A percentile compares a stretch with the other conserved stretches of the same genome.
Evolutionary conservation across 2,329 filamentous ascomycete genomes (phyloP).

Genomic region (Leptoxyphium fumago): DNA sequence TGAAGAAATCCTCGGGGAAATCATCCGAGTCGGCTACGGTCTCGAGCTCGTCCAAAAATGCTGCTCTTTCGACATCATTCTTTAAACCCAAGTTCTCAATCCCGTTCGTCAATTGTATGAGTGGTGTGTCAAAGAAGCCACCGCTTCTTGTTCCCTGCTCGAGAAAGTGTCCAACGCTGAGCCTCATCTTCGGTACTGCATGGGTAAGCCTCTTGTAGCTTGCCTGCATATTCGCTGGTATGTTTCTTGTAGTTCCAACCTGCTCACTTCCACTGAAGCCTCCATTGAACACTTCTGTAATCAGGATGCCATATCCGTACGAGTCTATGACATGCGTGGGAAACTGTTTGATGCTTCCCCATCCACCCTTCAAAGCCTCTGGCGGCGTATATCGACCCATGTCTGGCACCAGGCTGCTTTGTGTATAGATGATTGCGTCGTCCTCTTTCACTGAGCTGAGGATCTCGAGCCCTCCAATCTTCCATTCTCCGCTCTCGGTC

Average conservation of each 20-base stretch:
- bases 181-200: constrained; percentile 72
- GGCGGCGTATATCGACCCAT: constrained; percentile 73
- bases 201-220: constrained; percentile 84
- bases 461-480: constrained; percentile 83
- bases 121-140: constrained; percentile 80
- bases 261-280: constrained; percentile 63
- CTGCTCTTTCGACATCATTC: constrained; percentile 65
- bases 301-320: constrained; percentile 68
- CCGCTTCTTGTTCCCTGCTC: constrained; percentile 73
- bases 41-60: constrained; percentile 71
- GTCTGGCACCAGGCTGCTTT: constrained; percentile 76
- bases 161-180: constrained; percentile 72
- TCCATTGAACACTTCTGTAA: constrained; percentile 88
- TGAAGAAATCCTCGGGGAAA: constrained; percentile 96
- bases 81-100: constrained; percentile 90
- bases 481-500: constrained; percentile 96
- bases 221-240: constrained; percentile 77
- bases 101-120: constrained; percentile 84
- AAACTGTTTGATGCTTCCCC: constrained; percentile 76
- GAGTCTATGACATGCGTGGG: constrained; percentile 73
- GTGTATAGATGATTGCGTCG: constrained; percentile 82
- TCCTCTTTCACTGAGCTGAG: constrained; percentile 93
- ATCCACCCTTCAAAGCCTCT: constrained; percentile 74
- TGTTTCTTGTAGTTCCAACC: constrained; percentile 67
- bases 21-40: constrained; percentile 61